Evolutionary conservation across 805 yeast species (phyloP).

Genomic region (Starmera quercuum): DNA sequence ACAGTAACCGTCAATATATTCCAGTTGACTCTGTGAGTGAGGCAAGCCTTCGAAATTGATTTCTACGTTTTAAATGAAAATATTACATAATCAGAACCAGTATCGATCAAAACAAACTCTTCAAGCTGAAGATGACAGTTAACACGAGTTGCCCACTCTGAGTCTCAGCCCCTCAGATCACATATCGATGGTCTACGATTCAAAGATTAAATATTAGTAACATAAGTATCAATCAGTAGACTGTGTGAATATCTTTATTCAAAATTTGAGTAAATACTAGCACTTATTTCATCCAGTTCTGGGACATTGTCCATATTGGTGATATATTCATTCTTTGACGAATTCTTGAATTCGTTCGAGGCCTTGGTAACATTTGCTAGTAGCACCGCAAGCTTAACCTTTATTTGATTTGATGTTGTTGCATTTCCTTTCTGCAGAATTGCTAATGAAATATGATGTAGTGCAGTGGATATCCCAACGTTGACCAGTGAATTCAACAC

Average conservation of each 20-base stretch:
- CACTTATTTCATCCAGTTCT: slow-evolving; percentile 81
- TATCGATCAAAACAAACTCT: too few relatives aligned
- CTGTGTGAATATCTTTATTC: slow-evolving; percentile 6
- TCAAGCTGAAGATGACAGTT: too few relatives aligned
- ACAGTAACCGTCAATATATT: too few relatives aligned
- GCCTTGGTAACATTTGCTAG: slow-evolving; percentile 65
- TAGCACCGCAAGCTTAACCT: slow-evolving; percentile 56
- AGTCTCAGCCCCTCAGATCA: too few relatives aligned
- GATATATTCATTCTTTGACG: slow-evolving; percentile 35
- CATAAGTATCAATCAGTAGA: neutral
- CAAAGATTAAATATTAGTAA: too few relatives aligned
- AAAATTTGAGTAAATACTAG: slow-evolving; percentile 82
- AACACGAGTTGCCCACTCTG: too few relatives aligned
- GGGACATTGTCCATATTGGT: slow-evolving; percentile 41
- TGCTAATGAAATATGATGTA: slow-evolving; percentile 18
- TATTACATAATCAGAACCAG: too few relatives aligned
- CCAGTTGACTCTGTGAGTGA: too few relatives aligned
- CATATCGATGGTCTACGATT: too few relatives aligned
- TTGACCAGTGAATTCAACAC: slow-evolving; percentile 28
- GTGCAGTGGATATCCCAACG: slow-evolving; percentile 28
- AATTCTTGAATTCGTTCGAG: slow-evolving; percentile 44
- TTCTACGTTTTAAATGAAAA: too few relatives aligned
- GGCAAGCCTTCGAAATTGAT: too few relatives aligned
- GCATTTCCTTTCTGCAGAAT: slow-evolving; percentile 11
- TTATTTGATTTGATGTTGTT: slow-evolving; percentile 11